Evolutionary conservation across 176 grass and related monocot species (phyloP).

Genomic region (Oryza meyeriana): DNA sequence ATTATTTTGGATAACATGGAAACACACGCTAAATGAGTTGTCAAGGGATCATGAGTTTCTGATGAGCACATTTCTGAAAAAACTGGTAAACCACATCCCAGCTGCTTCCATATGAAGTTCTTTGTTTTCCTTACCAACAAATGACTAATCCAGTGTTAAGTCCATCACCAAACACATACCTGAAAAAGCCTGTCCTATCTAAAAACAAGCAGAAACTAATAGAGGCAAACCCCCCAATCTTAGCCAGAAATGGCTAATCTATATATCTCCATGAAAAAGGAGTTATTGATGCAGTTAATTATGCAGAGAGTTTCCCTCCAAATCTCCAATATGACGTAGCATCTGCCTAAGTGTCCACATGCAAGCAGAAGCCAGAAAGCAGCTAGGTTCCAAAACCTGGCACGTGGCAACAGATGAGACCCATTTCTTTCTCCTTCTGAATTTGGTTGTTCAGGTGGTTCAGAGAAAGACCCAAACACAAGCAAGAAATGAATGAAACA

Average conservation of each 20-base stretch:
- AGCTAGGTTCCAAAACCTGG: conserved; percentile 4
- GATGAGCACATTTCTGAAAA: conserved; percentile 18
- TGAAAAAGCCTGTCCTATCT: not conserved
- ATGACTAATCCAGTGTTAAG: conserved; percentile 8
- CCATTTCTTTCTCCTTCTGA: not conserved
- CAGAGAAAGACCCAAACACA: conserved; percentile 18
- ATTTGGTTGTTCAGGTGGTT: not conserved
- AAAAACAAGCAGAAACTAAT: conserved; percentile 11
- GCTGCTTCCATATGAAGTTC: not conserved
- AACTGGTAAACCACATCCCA: conserved; percentile 34
- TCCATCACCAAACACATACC: conserved; percentile 26
- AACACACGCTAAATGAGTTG: not conserved
- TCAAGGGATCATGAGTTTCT: conserved; percentile 18
- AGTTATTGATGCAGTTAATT: conserved; percentile 4
- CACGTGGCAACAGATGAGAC: not conserved
- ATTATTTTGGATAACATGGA: not conserved
- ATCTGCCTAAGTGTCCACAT: not conserved
- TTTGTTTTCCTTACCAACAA: conserved; percentile 3
- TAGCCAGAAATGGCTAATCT: not conserved
- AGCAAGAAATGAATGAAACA: not conserved
- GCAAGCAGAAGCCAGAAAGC: not conserved
- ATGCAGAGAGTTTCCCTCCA: not conserved
- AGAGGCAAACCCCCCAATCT: conserved; percentile 10
- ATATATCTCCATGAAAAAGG: not conserved
- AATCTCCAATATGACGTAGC: not conserved